Percentiles rank a stretch among this genome's conserved stretches.
Evolutionary conservation across 2,329 filamentous ascomycete species (phyloP).

Genomic region (Alternaria burnsii): DNA sequence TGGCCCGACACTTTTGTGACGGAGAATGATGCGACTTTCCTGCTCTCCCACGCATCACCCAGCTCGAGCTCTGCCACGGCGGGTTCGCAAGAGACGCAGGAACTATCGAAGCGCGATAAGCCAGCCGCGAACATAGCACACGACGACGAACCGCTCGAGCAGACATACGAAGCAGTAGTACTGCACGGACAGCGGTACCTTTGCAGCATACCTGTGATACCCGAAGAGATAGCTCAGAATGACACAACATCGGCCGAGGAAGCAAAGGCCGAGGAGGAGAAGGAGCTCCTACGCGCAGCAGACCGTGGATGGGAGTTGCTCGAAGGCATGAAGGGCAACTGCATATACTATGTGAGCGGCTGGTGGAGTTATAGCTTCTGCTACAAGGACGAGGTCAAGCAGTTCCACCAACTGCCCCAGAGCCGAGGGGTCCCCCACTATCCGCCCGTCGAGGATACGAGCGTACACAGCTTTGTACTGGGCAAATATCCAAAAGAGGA

Average conservation of each 20-base stretch:
- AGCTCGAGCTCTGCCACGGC: constrained; percentile 39
- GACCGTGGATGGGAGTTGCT: constrained; percentile 82
- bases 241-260: constrained; percentile 73
- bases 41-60: constrained; percentile 56
- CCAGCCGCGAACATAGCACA: constrained; percentile 21
- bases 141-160: constrained; percentile 38
- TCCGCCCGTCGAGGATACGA: constrained; percentile 79
- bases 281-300: constrained; percentile 79
- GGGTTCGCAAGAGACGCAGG: constrained; percentile 46
- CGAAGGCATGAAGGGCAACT: constrained; percentile 77
- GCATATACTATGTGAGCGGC: constrained; percentile 83
- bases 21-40: constrained; percentile 71
- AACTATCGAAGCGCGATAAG: constrained; percentile 45
- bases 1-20: constrained; percentile 78
- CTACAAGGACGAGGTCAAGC: constrained; percentile 84
- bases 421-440: constrained; percentile 71
- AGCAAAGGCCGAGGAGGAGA: constrained; percentile 77
- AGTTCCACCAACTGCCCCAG: constrained; percentile 85
- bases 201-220: constrained; percentile 81
- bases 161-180: constrained; percentile 76
- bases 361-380: constrained; percentile 99
- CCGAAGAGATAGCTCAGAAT: constrained; percentile 60
- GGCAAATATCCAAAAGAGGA: constrained; percentile 63
- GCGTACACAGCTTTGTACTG: constrained; percentile 78
- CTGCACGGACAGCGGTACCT: constrained; percentile 76